Conservation (phyloP, 768 basidiomycete species). For the Fistulinella prunicolor region DNA sequence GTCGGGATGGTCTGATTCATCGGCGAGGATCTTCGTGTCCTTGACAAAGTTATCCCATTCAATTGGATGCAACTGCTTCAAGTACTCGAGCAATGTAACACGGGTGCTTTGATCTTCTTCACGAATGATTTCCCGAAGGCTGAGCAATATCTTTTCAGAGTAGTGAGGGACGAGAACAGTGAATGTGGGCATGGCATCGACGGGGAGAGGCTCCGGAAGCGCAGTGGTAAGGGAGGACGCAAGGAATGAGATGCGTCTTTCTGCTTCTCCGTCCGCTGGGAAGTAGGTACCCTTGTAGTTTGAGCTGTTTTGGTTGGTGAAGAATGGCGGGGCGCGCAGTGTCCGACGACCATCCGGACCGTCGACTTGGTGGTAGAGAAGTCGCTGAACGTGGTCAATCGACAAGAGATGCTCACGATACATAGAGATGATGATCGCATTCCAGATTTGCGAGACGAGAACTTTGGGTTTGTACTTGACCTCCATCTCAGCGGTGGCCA, state of each 20-base stretch:
- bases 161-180: conserved; percentile 99
- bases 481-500: conserved; percentile 97
- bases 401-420: conserved; percentile 97
- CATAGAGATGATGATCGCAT: conserved; percentile 99
- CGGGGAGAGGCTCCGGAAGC: conserved; percentile 90
- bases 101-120: conserved; percentile 97
- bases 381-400: conserved; percentile 96
- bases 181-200: conserved; percentile 99
- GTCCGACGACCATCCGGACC: conserved; percentile 85
- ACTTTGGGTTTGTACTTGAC: conserved; percentile 99
- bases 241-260: conserved; percentile 98
- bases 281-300: conserved; percentile 82
- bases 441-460: conserved; percentile 98
- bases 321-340: conserved; percentile 95
- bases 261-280: conserved; percentile 91
- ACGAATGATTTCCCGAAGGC: conserved; percentile 95
- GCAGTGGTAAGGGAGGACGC: conserved; percentile 96
- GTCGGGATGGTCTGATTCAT: conserved; percentile 67
- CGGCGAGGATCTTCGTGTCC: conserved; percentile 98
- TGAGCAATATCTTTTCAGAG: conserved; percentile 96
- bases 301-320: conserved; percentile 83
- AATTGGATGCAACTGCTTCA: conserved; percentile 96
- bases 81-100: conserved; percentile 94
- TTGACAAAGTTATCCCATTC: conserved; percentile 99
- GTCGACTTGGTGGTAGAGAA: conserved; percentile 96